These are phyloP conservation scores for Tremella fuciformis DNA, from an alignment of 768 basidiomycete species.

Conservation along the genomic window DNA sequence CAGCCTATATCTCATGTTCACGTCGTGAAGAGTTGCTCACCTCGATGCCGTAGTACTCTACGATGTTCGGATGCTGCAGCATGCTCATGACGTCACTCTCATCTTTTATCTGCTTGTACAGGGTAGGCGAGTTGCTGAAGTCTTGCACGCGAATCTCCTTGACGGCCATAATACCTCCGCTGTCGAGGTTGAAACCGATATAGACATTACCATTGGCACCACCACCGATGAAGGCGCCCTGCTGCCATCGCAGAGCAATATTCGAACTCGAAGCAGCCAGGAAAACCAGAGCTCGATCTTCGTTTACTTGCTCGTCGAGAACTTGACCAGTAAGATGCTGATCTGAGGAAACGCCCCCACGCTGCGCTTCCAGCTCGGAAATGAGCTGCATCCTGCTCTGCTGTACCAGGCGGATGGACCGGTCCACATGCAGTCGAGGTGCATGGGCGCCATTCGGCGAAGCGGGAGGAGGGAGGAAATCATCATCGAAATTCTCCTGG, in stretches of 20 bases:
- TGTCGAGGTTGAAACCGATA: constrained; percentile 91
- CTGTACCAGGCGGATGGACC: constrained; percentile 71
- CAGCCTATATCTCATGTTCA: too few species aligned
- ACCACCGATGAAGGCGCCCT: constrained; percentile 96
- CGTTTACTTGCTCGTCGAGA: constrained; percentile 85
- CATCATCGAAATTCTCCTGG: constrained; percentile 56
- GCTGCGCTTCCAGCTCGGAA: constrained; percentile 62
- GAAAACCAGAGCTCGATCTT: constrained; percentile 90
- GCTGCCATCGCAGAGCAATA: constrained; percentile 95
- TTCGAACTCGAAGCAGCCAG: constrained; percentile 94
- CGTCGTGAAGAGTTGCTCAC: too few species aligned
- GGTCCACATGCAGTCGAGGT: constrained; percentile 42
- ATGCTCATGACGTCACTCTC: constrained; percentile 98
- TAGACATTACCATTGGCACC: constrained; percentile 99
- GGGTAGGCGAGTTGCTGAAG: constrained; percentile 75
- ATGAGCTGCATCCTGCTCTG: constrained; percentile 63
- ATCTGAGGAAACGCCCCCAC: constrained; percentile 63
- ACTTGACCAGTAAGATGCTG: constrained; percentile 83
- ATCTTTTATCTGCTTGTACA: constrained; percentile 90
- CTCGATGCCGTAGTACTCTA: constrained; percentile 98
- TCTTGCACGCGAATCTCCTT: constrained; percentile 99
- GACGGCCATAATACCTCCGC: constrained; percentile 94
- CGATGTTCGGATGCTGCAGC: constrained; percentile 94
- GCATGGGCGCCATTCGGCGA: constrained; percentile 19
- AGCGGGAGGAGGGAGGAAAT: constrained; percentile 39